Evolutionary conservation across 768 basidiomycete genomes (phyloP), one percentile per base, ranked within the genome.

Genomic region (Phanerochaete sordida): DNA sequence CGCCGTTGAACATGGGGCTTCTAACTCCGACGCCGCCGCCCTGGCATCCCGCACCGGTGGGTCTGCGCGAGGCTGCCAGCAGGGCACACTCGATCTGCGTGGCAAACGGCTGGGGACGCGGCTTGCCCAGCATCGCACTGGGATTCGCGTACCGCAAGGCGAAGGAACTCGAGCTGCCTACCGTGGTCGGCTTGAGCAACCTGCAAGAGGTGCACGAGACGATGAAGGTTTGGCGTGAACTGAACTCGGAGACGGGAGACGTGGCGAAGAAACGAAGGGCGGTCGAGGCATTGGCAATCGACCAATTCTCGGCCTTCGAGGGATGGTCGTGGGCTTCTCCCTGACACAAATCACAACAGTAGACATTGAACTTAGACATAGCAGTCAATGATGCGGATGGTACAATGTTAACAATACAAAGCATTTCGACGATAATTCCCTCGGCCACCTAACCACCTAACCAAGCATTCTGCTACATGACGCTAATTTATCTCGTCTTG

Each of bases 1-100:
- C 92, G 1, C 93, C 93, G 8, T 77, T 95, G 55, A 87, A 83
- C 69, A 95, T 95, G 93, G 88, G 87, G 0, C 81, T 95, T 2
- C 79, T 95, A 33, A 84, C 85, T 0, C 72, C 76, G 2, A 70
- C 69, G 0, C 78, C 81, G 2, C 88, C 88, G 1, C 13, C 71
- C 2, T 95, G 92, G 93, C 91, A 94, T 68, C 91, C 92, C 16
- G 90, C 91, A 6, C 81, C 91, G 21, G 66, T 71, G 15, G 73
- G 67, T 13, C 60, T 91, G 43, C 76, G 68, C 27, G 71, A 73
- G 13, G 84, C 82, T 0, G 79, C 77, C 8, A 60, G 65, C 21
- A 69, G 73, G 9, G 83, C 81, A 0, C 59, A 69, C 15, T 62
- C 68, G 7, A 54, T 60, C 4, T 65, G 65, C 46, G 67, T 59